phyloP scores from a whole-genome alignment of 441 rosid species.

The Populus trichocarpa region DNA sequence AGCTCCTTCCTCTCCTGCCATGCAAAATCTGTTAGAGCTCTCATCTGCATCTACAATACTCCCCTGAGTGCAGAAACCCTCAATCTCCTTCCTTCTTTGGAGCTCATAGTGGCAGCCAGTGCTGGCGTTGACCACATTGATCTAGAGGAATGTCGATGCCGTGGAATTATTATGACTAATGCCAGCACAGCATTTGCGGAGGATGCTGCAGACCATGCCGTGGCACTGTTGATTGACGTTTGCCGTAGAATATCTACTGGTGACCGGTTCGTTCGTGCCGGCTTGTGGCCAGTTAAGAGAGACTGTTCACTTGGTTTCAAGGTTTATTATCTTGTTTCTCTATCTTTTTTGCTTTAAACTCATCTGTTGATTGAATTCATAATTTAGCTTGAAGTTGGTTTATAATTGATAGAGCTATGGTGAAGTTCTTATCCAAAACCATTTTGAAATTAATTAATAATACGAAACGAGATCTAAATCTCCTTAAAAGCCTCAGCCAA shows the following conservation, averaged over 20 bases:
- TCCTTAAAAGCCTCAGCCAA: background rate
- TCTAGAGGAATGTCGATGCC: conserved; percentile 35
- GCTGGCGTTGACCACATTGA: conserved; percentile 45
- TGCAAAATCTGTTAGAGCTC: too few relatives aligned
- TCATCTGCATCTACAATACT: conserved; percentile 13
- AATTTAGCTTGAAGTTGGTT: background rate
- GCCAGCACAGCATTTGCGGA: conserved; percentile 38
- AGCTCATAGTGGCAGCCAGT: conserved; percentile 35
- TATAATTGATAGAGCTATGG: too few relatives aligned
- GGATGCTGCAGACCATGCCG: conserved; percentile 43
- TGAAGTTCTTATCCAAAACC: too few relatives aligned
- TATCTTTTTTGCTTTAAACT: background rate
- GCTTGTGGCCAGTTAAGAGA: conserved; percentile 30
- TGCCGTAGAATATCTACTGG: conserved; percentile 34
- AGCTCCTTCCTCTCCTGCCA: too few relatives aligned
- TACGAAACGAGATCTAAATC: too few relatives aligned
- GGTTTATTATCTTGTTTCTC: conserved; percentile 22
- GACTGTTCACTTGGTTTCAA: conserved; percentile 31
- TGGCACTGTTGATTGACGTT: conserved; percentile 42
- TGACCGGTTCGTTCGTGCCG: conserved; percentile 34
- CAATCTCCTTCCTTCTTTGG: conserved; percentile 32
- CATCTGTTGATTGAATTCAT: background rate
- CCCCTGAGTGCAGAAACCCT: conserved; percentile 34
- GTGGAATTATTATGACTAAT: conserved; percentile 40
- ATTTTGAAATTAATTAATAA: too few relatives aligned